Conservation (phyloP, 2,329 filamentous ascomycete genomes). For the Aphanoascus verrucosus region DNA sequence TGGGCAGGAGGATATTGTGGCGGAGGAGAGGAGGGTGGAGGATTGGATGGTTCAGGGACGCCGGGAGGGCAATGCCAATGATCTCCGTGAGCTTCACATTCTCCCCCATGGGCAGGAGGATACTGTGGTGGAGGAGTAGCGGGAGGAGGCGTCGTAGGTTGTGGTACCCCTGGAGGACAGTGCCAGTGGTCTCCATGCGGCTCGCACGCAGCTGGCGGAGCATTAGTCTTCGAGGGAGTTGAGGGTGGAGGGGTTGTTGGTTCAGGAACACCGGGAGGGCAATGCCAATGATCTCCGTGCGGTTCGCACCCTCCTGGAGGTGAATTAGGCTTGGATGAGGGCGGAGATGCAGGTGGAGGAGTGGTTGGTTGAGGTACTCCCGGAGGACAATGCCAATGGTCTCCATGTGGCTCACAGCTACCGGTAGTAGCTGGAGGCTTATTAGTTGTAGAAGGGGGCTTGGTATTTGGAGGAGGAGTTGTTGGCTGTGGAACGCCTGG, state of each 20-base stretch:
- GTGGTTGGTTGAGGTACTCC: conserved; percentile 6
- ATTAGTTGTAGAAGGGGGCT: no score
- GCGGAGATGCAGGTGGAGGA: not conserved
- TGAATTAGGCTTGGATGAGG: not conserved
- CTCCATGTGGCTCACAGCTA: not conserved
- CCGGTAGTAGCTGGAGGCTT: no score
- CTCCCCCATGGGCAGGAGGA: not conserved
- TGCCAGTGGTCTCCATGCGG: conserved; percentile 9
- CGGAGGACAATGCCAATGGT: conserved; percentile 7
- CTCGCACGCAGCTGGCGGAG: not conserved
- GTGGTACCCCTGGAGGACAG: conserved; percentile 1
- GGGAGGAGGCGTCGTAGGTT: not conserved
- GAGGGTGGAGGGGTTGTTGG: not conserved
- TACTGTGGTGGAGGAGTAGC: not conserved
- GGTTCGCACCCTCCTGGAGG: conserved; percentile 3
- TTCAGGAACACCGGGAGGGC: conserved; percentile 2
- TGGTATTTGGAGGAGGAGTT: no score
- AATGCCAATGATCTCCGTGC: conserved; percentile 9
- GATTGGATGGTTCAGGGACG: conserved; percentile 4
- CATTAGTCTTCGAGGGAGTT: not conserved
- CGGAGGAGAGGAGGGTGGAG: not conserved
- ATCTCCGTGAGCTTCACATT: conserved; percentile 3
- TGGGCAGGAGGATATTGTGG: no score
- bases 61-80: conserved; percentile 9
- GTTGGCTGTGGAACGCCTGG: no score